Conservation (phyloP, 257 asterid species). For the Linaria vulgaris region DNA sequence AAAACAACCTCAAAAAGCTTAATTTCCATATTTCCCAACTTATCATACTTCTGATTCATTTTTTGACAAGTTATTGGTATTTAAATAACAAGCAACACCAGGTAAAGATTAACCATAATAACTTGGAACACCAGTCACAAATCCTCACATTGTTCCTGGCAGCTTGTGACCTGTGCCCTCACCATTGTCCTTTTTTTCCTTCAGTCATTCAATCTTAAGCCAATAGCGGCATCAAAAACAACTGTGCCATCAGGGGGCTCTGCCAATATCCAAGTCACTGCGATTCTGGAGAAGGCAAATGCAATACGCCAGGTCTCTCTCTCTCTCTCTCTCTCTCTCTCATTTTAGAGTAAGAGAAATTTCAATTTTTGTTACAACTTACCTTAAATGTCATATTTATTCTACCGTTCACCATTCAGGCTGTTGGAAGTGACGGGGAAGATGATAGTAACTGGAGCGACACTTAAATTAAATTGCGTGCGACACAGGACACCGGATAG, state of each 20-base stretch:
- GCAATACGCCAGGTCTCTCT: slow-evolving; percentile 82
- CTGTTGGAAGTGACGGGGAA: slow-evolving; percentile 82
- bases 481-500: background rate
- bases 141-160: slow-evolving; percentile 1
- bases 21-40: no score
- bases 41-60: no score
- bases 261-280: slow-evolving; percentile 66
- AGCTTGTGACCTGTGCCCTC: slow-evolving; percentile 22
- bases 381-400: background rate
- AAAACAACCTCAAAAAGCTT: no score
- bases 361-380: background rate
- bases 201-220: slow-evolving; percentile 87
- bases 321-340: slow-evolving; percentile 30
- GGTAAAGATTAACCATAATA: background rate
- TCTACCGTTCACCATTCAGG: slow-evolving; percentile 45
- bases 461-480: slow-evolving; percentile 22
- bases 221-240: slow-evolving; percentile 56
- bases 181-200: slow-evolving; percentile 14
- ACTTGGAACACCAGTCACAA: background rate
- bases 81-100: background rate
- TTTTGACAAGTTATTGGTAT: no score
- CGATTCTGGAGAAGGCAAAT: slow-evolving; percentile 79
- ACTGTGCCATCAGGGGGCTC: slow-evolving; percentile 41
- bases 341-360: background rate
- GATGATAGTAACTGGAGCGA: slow-evolving; percentile 61